A percentile compares a stretch with the other conserved stretches of the same genome.
phyloP scores from a whole-genome alignment of 2,329 filamentous ascomycete species.

The Diaporthe sp. region DNA sequence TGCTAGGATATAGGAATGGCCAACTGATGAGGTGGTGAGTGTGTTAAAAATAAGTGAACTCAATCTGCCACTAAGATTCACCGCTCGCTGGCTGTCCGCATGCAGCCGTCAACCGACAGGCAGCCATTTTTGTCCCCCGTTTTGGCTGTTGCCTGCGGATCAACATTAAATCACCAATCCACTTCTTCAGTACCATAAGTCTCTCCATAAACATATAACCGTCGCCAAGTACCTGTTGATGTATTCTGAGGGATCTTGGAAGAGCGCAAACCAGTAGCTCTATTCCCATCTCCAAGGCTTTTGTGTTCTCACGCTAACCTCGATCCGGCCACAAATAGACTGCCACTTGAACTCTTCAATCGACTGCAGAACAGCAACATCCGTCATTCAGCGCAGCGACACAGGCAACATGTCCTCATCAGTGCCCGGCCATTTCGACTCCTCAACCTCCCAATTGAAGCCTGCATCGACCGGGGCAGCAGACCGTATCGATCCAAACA shows the following conservation, averaged over 20 bases:
- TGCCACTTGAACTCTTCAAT: not conserved
- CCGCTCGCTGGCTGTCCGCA: not conserved
- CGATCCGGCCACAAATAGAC: not conserved
- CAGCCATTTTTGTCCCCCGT: slow-evolving; percentile 5
- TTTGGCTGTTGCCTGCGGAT: slow-evolving; percentile 13
- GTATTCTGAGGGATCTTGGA: not conserved
- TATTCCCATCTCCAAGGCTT: not conserved
- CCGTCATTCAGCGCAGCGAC: not conserved
- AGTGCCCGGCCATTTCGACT: not conserved
- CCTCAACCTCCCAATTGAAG: not conserved
- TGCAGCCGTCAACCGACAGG: not conserved
- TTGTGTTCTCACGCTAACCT: not conserved
- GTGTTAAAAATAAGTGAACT: not conserved
- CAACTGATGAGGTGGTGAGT: not conserved
- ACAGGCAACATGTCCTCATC: not conserved
- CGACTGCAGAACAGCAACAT: not conserved
- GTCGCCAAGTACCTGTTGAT: not conserved
- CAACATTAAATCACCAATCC: not conserved
- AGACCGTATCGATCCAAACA: not conserved
- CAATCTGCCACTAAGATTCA: not conserved
- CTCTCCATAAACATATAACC: not conserved
- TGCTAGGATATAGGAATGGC: too few species aligned
- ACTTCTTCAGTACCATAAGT: not conserved
- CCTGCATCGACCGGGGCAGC: too few species aligned
- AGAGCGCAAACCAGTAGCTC: not conserved